Evolutionary conservation across 208 protist genomes (phyloP).

Genomic region (Naegleria lovaniensis): DNA sequence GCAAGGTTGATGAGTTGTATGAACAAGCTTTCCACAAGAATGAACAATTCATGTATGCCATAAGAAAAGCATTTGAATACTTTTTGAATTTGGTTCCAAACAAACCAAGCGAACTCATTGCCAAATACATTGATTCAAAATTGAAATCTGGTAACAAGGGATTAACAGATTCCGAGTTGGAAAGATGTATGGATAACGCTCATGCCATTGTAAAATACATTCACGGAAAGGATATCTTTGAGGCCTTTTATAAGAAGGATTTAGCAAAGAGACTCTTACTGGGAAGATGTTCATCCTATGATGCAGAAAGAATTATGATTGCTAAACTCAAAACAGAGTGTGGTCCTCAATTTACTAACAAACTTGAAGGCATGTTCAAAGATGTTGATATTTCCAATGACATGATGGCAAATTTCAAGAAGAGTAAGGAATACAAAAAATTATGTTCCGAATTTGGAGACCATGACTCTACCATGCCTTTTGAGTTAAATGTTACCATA

Average conservation of each 20-base stretch:
- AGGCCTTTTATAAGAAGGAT: conserved; percentile 88
- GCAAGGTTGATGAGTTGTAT: conserved; percentile 55
- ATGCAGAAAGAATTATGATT: conserved; percentile 81
- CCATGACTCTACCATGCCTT: background rate
- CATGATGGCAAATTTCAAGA: conserved; percentile 41
- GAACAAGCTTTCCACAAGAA: conserved; percentile 37
- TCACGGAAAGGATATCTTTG: conserved; percentile 84
- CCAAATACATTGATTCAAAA: conserved; percentile 73
- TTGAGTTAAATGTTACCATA: conserved; percentile 50
- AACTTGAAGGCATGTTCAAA: conserved; percentile 93
- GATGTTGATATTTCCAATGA: conserved; percentile 62
- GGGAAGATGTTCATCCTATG: conserved; percentile 58
- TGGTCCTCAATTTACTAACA: conserved; percentile 78
- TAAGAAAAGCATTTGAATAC: conserved; percentile 75
- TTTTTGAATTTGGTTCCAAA: conserved; percentile 71
- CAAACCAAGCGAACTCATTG: conserved; percentile 79
- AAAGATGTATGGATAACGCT: conserved; percentile 2
- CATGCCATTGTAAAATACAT: conserved; percentile 25
- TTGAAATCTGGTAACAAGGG: conserved; percentile 60
- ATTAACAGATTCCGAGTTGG: conserved; percentile 17
- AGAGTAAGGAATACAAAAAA: conserved; percentile 14
- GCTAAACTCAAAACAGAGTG: conserved; percentile 80
- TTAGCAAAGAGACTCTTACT: conserved; percentile 81
- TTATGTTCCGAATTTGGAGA: background rate
- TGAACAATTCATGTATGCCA: conserved; percentile 48